phyloP scores from a whole-genome alignment of 2,329 filamentous ascomycete genomes.

The Colletotrichum kahawae region DNA sequence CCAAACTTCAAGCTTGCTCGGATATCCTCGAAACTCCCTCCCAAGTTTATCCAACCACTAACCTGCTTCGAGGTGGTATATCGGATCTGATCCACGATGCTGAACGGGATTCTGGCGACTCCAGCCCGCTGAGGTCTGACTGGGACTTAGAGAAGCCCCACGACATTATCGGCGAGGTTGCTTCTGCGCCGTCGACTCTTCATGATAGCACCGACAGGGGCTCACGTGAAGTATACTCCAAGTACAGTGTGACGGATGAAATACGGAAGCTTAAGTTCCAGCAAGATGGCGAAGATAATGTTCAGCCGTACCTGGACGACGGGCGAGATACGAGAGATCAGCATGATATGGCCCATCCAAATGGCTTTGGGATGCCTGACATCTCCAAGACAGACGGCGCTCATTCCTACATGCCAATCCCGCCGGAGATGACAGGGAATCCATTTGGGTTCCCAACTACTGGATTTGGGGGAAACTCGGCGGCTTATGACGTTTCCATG shows the following conservation, averaged over 20 bases:
- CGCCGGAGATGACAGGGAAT: neutral
- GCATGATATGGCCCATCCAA: neutral
- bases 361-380: neutral
- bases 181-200: neutral
- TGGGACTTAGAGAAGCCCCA: conserved; percentile 5
- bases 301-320: neutral
- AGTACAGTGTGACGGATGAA: conserved; percentile 18
- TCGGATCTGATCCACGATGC: conserved; percentile 13
- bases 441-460: neutral
- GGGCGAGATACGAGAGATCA: neutral
- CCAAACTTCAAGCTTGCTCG: conserved; percentile 1
- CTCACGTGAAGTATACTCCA: conserved; percentile 8
- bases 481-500: neutral
- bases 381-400: neutral
- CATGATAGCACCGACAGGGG: neutral
- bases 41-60: conserved; percentile 10
- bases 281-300: neutral
- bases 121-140: neutral
- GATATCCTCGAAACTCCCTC: neutral
- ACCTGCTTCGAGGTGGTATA: conserved; percentile 1
- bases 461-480: neutral
- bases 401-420: neutral
- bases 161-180: neutral
- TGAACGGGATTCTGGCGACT: neutral
- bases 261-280: conserved; percentile 13